Percentiles rank a stretch among this genome's conserved stretches.
Evolutionary conservation across 1,284 basidiomycete genomes (phyloP).

Genomic region (Tilletiaria anomala): DNA sequence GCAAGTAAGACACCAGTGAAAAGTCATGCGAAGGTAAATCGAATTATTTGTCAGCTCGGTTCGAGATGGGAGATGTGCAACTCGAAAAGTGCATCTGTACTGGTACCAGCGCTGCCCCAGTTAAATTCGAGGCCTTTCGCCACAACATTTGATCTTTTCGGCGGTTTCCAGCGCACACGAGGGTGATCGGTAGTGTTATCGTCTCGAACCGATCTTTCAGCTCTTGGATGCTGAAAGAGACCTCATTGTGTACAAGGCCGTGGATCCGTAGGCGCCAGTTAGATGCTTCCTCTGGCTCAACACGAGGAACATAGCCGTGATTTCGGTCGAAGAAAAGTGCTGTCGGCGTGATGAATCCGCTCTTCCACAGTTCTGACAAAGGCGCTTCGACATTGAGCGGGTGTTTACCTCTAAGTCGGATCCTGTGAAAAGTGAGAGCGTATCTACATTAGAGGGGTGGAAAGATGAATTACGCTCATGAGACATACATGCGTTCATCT

Average conservation of each 20-base stretch:
- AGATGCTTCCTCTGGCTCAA: slow-evolving; percentile 41
- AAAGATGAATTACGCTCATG: background rate
- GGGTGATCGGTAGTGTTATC: slow-evolving; percentile 52
- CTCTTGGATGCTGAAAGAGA: slow-evolving; percentile 26
- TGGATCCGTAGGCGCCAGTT: slow-evolving; percentile 49
- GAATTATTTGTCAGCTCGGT: no score
- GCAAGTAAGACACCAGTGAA: slow-evolving; percentile 55
- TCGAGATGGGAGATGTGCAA: no score
- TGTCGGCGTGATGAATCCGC: slow-evolving; percentile 52
- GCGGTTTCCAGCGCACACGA: slow-evolving; percentile 57
- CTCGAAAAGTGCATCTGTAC: no score
- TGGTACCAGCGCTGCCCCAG: slow-evolving; percentile 47
- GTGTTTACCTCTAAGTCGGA: slow-evolving; percentile 41
- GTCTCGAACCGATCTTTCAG: slow-evolving; percentile 46
- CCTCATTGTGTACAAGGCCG: slow-evolving; percentile 37
- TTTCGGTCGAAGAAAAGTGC: slow-evolving; percentile 56
- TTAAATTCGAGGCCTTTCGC: slow-evolving; percentile 47
- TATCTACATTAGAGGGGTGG: background rate
- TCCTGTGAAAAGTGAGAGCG: slow-evolving; percentile 1
- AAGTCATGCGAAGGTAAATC: slow-evolving; percentile 52
- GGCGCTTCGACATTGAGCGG: slow-evolving; percentile 52
- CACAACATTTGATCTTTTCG: slow-evolving; percentile 56
- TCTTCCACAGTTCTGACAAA: slow-evolving; percentile 45
- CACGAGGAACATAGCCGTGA: slow-evolving; percentile 52
- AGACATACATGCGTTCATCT: slow-evolving; percentile 17